Percentiles rank a stretch among this genome's conserved stretches.
Conservation (phyloP, 2,329 filamentous ascomycete genomes). For the Fusarium guadeloupense region DNA sequence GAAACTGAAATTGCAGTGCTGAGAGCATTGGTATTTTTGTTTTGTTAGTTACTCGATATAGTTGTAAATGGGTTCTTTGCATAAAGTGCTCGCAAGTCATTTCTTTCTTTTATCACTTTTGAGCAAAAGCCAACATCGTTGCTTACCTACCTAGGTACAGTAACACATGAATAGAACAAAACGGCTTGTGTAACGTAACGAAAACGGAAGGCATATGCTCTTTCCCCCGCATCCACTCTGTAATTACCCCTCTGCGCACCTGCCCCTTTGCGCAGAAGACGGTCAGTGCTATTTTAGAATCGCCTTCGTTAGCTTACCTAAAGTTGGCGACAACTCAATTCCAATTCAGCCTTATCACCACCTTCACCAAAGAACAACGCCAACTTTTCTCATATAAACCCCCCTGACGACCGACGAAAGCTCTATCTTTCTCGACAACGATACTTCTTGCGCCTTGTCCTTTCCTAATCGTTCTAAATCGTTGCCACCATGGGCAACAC, state of each 20-base stretch:
- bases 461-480: not conserved
- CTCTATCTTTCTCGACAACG: not conserved
- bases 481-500: conserved; percentile 69
- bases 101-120: not conserved
- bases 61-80: no score
- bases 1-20: no score
- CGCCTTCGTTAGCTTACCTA: conserved; percentile 21
- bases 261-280: conserved; percentile 34
- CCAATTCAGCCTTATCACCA: conserved; percentile 44
- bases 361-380: conserved; percentile 12
- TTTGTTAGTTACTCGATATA: no score
- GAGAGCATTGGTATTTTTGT: no score
- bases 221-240: conserved; percentile 7
- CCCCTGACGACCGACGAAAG: not conserved
- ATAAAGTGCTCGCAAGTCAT: not conserved
- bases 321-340: conserved; percentile 23
- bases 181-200: conserved; percentile 8
- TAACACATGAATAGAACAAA: not conserved
- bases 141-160: no score
- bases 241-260: conserved; percentile 40
- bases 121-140: not conserved
- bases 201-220: conserved; percentile 5
- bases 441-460: not conserved
- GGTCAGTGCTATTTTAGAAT: conserved; percentile 19
- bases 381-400: conserved; percentile 1